Base-by-base conservation (phyloP, 768 basidiomycete genomes). In the Amanita subjunquillea region DNA sequence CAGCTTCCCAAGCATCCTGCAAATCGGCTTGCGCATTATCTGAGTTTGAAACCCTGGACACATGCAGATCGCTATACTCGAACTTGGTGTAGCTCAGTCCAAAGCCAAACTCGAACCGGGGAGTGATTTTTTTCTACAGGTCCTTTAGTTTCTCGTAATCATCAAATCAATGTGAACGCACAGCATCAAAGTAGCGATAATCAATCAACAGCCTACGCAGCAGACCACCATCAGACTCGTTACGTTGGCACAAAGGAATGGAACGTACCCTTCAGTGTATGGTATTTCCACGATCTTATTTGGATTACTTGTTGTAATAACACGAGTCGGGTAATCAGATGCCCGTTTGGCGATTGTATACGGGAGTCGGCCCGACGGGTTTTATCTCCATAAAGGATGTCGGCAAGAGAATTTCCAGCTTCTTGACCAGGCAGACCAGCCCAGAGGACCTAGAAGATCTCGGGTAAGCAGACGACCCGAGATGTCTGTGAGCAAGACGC, bases 41-140 rank as follows among this genome's bases (percentile, higher is more conserved):
- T n/a, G 73, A 68, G 15, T 57, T 53, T 7, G 60, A 50, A 3
- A 85, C 63, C 51, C 71, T 68, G 13, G 62, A 62, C 32, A 88
- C 66, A 2, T 70, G 57, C 9, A 93, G 68, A 30, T 75, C 68
- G 40, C 73, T 79, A 64, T 91, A 94, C 30, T 76, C 66, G 65
- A 94, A 97, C 2, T 68, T 76, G 37, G 93, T 86, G 70, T 96
- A 97, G 52, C 83, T 87, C 61, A 94, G 64, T 0, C 93, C 93
- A 62, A 83, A 94, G 4, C 93, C 93, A 63, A 97, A 97, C 61
- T 90, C 88, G 60, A 81, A 91, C 36, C 87, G 85, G 3, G 90
- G 90, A 0, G 73, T 74, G 56, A 91, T 88, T 56, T 83, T 77
- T 65, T 78, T 69, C 78, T 85, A 32, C 29, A 50, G 44, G 13